These are phyloP conservation scores for Mucor racemosus DNA, from an alignment of 371 early-diverging fungal species.

Conservation along the genomic window DNA sequence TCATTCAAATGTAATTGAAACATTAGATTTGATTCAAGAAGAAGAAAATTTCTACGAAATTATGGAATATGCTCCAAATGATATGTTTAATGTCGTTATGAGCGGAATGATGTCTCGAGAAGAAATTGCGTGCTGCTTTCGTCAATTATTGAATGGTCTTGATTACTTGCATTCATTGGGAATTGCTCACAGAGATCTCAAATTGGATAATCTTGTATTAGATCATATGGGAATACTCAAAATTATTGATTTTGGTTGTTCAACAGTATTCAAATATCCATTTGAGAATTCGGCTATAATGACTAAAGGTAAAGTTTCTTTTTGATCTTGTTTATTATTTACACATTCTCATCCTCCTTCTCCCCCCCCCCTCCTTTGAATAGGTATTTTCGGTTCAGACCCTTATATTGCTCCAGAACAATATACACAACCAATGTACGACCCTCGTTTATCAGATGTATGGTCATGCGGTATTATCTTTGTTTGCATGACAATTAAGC, in stretches of 20 bases:
- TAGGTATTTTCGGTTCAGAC: conserved; percentile 82
- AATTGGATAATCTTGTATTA: conserved; percentile 87
- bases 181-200: conserved; percentile 87
- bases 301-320: conserved; percentile 57
- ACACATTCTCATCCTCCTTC: background rate
- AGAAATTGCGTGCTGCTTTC: conserved; percentile 74
- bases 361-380: background rate
- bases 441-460: conserved; percentile 72
- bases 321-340: background rate
- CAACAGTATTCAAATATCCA: conserved; percentile 77
- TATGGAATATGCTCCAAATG: conserved; percentile 83
- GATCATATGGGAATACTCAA: conserved; percentile 75
- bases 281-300: conserved; percentile 62
- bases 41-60: conserved; percentile 68
- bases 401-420: conserved; percentile 95
- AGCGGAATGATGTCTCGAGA: conserved; percentile 68
- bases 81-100: conserved; percentile 75
- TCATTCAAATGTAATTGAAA: conserved; percentile 87
- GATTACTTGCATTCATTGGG: conserved; percentile 75
- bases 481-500: conserved; percentile 74
- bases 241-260: conserved; percentile 93
- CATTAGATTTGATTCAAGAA: conserved; percentile 76
- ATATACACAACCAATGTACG: conserved; percentile 62
- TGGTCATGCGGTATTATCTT: conserved; percentile 85
- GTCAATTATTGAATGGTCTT: conserved; percentile 78